Base-by-base conservation (phyloP, 768 basidiomycete genomes). In the Boletus sensibilis region DNA sequence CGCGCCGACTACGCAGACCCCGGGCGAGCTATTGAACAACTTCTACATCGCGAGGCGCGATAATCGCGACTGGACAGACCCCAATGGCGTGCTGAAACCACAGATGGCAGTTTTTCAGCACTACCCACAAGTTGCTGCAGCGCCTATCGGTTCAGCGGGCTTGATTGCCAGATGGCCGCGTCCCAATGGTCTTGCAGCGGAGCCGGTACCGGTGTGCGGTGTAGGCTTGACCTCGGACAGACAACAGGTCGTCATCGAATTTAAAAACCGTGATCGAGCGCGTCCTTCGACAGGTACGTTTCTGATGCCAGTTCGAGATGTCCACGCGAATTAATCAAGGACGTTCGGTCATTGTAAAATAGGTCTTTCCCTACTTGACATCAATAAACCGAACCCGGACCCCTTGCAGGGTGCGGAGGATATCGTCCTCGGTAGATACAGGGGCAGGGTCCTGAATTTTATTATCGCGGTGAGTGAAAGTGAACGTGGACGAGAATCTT, bases 251-350 rank as follows among this genome's bases (percentile, higher is more conserved):
- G 11, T 16, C 4, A 13, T 59, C n/a, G 55, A 58, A 10, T 66
- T 66, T 14, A 35, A 5, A 20, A 38, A 29, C n/a, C 34, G 9
- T 12, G 3, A 27, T 12, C 23, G 1, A 12, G 10, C 9, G 2
- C 23, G 42, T 13, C 46, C 43, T 25, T 58, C 53, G 10, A 29
- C 11, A 9, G 62, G 62, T 59, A 40, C 8, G 48, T 50, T 37
- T 38, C 38, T 6, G 10, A 37, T 37, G 12, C 16, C 29, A 18
- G 27, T 13, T n/a, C 18, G 23, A n/a, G 16, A 18, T 2, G 20
- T 54, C 37, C 40, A 40, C 20, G 48, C 35, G 11, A 35, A 41
- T 4, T 38, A 7, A 29, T 29, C 7, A 40, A 12, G 20, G 10
- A 16, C n/a, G 31, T 46, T 9, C 16, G 2, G 11, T 51, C 27